phyloP scores from a whole-genome alignment of 805 yeast species.

The Isabelozyma rhagii region DNA sequence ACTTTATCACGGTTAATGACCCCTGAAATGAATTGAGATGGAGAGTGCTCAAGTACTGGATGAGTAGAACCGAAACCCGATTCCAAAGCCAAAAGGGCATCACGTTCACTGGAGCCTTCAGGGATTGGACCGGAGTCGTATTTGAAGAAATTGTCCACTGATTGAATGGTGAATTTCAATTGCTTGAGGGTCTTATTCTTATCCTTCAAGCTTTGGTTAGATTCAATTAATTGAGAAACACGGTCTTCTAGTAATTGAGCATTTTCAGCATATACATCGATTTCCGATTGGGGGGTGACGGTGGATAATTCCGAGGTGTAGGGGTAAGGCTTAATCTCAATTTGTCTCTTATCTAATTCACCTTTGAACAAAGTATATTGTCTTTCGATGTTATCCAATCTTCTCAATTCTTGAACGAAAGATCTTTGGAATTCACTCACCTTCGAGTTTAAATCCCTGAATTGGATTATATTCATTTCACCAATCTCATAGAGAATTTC shows the following conservation, averaged over 20 bases:
- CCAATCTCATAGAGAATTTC: conserved; percentile 87
- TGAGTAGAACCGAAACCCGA: conserved; percentile 10
- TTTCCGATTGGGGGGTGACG: conserved; percentile 48
- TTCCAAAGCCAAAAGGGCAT: conserved; percentile 39
- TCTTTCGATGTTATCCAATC: conserved; percentile 82
- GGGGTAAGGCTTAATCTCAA: conserved; percentile 29
- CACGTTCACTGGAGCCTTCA: conserved; percentile 24
- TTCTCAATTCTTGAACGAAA: conserved; percentile 83
- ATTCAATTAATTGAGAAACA: conserved; percentile 64
- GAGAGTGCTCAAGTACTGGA: conserved; percentile 14
- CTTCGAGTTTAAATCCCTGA: conserved; percentile 76
- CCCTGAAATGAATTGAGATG: conserved; percentile 62
- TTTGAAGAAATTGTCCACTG: conserved; percentile 34
- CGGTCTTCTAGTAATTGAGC: conserved; percentile 71
- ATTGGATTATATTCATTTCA: conserved; percentile 79
- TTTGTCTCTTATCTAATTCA: conserved; percentile 49
- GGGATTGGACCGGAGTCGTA: conserved; percentile 21
- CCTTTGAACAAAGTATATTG: conserved; percentile 51
- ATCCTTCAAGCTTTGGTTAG: conserved; percentile 60
- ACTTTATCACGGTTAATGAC: conserved; percentile 73
- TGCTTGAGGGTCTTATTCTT: conserved; percentile 69
- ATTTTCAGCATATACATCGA: conserved; percentile 67
- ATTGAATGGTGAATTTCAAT: conserved; percentile 49
- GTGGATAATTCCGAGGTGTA: conserved; percentile 18
- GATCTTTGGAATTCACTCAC: conserved; percentile 86